These are phyloP conservation scores for Geotrichum europaeum DNA, from an alignment of 1,139 yeast genomes.

Conservation along the genomic window DNA sequence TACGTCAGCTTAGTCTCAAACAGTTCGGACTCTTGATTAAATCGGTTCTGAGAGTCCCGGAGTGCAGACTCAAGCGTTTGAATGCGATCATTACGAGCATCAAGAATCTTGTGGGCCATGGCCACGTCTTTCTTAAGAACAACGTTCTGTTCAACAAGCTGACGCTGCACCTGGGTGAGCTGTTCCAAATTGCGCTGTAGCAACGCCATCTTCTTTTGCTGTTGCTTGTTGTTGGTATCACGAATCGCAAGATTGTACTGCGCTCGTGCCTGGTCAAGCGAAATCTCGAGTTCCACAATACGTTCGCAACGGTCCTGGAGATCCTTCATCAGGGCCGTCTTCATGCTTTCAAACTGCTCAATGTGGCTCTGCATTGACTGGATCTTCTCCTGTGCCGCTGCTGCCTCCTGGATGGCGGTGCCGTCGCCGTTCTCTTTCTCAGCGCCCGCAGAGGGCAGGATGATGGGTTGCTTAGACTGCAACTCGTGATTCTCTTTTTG, in stretches of 20 bases:
- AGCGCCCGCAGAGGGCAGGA: neutral
- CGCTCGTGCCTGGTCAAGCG: slow-evolving; percentile 37
- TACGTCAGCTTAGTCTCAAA: slow-evolving; percentile 48
- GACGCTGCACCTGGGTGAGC: slow-evolving; percentile 39
- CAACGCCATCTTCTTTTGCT: slow-evolving; percentile 37
- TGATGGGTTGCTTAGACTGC: slow-evolving; percentile 6
- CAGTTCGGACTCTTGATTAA: slow-evolving; percentile 46
- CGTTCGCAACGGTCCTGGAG: slow-evolving; percentile 40
- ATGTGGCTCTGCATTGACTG: slow-evolving; percentile 26
- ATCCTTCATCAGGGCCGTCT: slow-evolving; percentile 39
- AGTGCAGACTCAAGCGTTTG: slow-evolving; percentile 48
- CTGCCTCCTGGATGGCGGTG: slow-evolving; percentile 5
- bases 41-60: slow-evolving; percentile 46
- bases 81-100: slow-evolving; percentile 55
- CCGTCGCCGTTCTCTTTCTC: neutral
- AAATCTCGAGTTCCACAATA: slow-evolving; percentile 41
- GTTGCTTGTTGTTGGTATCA: slow-evolving; percentile 31
- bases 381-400: slow-evolving; percentile 19
- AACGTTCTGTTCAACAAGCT: slow-evolving; percentile 45
- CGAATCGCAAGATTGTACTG: slow-evolving; percentile 33
- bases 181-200: slow-evolving; percentile 45
- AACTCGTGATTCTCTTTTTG: slow-evolving; percentile 20
- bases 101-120: slow-evolving; percentile 54
- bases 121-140: slow-evolving; percentile 43
- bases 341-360: slow-evolving; percentile 33